Base-by-base conservation (phyloP, 805 yeast species). In the Ogataea sp. region DNA sequence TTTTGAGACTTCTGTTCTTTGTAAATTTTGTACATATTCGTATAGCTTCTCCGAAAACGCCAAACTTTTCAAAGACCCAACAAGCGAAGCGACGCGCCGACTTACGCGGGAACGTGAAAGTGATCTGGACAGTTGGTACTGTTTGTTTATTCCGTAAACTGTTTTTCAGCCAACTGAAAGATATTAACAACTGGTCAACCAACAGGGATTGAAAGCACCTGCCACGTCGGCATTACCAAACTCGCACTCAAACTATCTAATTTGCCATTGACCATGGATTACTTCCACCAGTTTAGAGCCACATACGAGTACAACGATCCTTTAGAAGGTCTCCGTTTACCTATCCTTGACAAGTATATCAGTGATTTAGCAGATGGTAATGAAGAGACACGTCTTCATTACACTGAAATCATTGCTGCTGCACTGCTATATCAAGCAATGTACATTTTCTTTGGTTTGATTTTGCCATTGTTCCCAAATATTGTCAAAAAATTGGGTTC, bases 401-500 rank as follows among this genome's bases (percentile, higher is more conserved):
- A 8, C 4, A 30, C 33, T 6, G 33, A 57, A 27, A 47, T 65
- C 10, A 38, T 62, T 10, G 47, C 47, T 2, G 51, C 53, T 9
- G 46, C 55, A 6, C 16, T 57, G 3, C 41, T 53, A 24, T 63
- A 63, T 39, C 62, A 63, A 18, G 18, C 41, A 1, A 40, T 63
- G 30, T 63, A 46, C 39, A 15, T 48, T 3, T 2, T 47, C 0
- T 48, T 63, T 3, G 38, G 48, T 5, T 9, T 50, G 2, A 1
- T 53, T 3, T 40, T 56, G 1, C 61, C 61, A 6, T 2, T 37
- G 6, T 51, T 49, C 39, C 48, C 55, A 4, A 15, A 33, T 10
- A 37, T 49, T 40, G 42, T 44, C 14, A 28, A 44, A 3, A 28
- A 56, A 16, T 36, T 58, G 32, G 42, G 44, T 16, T 46, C 24